These are phyloP conservation scores for Filobasidium wieringae DNA, from an alignment of 768 basidiomycete species.

Conservation along the genomic window DNA sequence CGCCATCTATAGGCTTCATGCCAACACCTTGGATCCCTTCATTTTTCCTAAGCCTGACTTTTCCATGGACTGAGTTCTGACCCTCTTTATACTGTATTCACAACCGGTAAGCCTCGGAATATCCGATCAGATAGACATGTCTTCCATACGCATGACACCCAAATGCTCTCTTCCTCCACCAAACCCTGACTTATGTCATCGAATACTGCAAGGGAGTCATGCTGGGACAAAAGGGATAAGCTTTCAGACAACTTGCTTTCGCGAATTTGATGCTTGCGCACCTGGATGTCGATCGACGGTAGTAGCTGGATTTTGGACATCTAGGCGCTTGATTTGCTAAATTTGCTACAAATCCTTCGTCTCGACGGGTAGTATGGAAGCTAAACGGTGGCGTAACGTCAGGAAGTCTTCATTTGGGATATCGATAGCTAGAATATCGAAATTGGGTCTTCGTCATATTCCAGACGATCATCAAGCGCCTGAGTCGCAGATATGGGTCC, in stretches of 20 bases:
- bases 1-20: slow-evolving; percentile 45
- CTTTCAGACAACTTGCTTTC: slow-evolving; percentile 42
- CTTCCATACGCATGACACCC: slow-evolving; percentile 52
- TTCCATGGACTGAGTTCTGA: slow-evolving; percentile 51
- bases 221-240: slow-evolving; percentile 45
- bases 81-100: slow-evolving; percentile 41
- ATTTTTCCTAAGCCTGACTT: slow-evolving; percentile 47
- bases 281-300: slow-evolving; percentile 36
- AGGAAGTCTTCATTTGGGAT: no score
- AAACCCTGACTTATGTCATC: slow-evolving; percentile 53
- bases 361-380: no score
- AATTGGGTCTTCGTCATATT: no score
- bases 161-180: slow-evolving; percentile 53
- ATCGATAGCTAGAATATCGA: no score
- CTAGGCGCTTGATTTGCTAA: no score
- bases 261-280: slow-evolving; percentile 10
- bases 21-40: slow-evolving; percentile 43
- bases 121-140: background rate
- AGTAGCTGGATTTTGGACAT: slow-evolving; percentile 13
- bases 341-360: no score
- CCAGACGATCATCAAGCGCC: no score
- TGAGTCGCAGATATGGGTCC: no score
- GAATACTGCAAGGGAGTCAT: slow-evolving; percentile 51
- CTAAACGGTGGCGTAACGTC: no score
- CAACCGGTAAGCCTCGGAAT: background rate